Evolutionary conservation across 1,139 yeast species (phyloP).

Genomic region (Suhomyces guaymorum): DNA sequence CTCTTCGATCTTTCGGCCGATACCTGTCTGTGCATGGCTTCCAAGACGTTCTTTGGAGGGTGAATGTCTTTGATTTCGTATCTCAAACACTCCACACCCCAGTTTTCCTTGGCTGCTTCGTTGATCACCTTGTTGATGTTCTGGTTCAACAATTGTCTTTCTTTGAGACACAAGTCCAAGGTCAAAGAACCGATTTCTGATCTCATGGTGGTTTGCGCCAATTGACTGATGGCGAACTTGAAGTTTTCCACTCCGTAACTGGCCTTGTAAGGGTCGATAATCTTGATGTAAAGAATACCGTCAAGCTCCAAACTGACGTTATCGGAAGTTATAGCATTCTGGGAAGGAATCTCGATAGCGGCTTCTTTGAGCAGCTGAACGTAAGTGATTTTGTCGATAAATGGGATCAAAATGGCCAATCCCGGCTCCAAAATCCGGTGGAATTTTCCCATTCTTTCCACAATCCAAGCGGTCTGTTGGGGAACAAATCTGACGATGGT

Average conservation of each 20-base stretch:
- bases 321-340: slow-evolving; percentile 83
- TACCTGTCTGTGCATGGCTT: slow-evolving; percentile 90
- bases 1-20: slow-evolving; percentile 83
- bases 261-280: slow-evolving; percentile 80
- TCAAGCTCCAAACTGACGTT: slow-evolving; percentile 84
- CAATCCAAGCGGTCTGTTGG: slow-evolving; percentile 89
- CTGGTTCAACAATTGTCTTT: slow-evolving; percentile 68
- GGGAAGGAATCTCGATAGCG: slow-evolving; percentile 82
- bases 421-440: slow-evolving; percentile 77
- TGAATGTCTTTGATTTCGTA: slow-evolving; percentile 88
- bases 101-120: slow-evolving; percentile 74
- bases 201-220: slow-evolving; percentile 90
- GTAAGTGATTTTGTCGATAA: slow-evolving; percentile 73
- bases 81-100: slow-evolving; percentile 86
- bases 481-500: slow-evolving; percentile 80
- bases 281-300: slow-evolving; percentile 77
- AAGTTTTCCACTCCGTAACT: slow-evolving; percentile 89
- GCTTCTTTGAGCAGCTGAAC: slow-evolving; percentile 81
- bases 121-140: slow-evolving; percentile 79
- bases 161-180: slow-evolving; percentile 74
- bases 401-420: slow-evolving; percentile 68
- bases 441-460: slow-evolving; percentile 89
- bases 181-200: slow-evolving; percentile 83
- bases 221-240: slow-evolving; percentile 79
- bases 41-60: slow-evolving; percentile 84